Percentiles rank a stretch among this genome's conserved stretches.
Evolutionary conservation across 1,139 yeast species (phyloP).

Genomic region (Yamadazyma atmosphaerica): DNA sequence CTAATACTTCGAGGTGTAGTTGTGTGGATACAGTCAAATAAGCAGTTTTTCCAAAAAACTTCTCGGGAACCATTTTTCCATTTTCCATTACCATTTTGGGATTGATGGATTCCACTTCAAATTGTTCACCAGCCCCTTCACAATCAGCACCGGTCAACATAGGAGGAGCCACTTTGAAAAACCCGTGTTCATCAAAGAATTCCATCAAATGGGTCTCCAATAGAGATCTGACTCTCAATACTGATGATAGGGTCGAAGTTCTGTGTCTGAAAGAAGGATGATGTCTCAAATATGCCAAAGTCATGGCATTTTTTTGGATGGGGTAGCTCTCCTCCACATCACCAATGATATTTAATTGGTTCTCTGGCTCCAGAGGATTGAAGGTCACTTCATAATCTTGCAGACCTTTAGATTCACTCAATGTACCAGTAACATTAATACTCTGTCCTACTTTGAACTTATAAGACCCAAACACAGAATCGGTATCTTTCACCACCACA

Average conservation of each 20-base stretch:
- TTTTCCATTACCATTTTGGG: slow-evolving; percentile 12
- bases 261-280: slow-evolving; percentile 80
- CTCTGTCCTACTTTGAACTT: slow-evolving; percentile 47
- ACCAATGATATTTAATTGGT: slow-evolving; percentile 41
- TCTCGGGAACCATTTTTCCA: slow-evolving; percentile 20
- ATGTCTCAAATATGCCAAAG: slow-evolving; percentile 63
- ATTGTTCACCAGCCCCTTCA: slow-evolving; percentile 97
- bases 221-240: slow-evolving; percentile 70
- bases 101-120: slow-evolving; percentile 46
- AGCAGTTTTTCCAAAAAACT: slow-evolving; percentile 67
- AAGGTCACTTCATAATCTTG: slow-evolving; percentile 35
- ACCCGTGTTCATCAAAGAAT: slow-evolving; percentile 55
- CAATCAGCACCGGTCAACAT: slow-evolving; percentile 87
- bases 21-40: slow-evolving; percentile 90
- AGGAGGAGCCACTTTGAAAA: slow-evolving; percentile 82
- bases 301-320: slow-evolving; percentile 74
- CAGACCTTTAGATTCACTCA: slow-evolving; percentile 31
- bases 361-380: slow-evolving; percentile 22
- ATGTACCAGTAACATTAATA: slow-evolving; percentile 33
- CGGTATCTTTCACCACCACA: slow-evolving; percentile 49
- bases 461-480: slow-evolving; percentile 29
- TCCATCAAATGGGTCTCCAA: slow-evolving; percentile 55
- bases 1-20: slow-evolving; percentile 80
- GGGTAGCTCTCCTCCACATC: slow-evolving; percentile 68
- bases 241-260: slow-evolving; percentile 61